Conservation (phyloP, 1,284 basidiomycete genomes). For the Cryptococcus sp. region DNA sequence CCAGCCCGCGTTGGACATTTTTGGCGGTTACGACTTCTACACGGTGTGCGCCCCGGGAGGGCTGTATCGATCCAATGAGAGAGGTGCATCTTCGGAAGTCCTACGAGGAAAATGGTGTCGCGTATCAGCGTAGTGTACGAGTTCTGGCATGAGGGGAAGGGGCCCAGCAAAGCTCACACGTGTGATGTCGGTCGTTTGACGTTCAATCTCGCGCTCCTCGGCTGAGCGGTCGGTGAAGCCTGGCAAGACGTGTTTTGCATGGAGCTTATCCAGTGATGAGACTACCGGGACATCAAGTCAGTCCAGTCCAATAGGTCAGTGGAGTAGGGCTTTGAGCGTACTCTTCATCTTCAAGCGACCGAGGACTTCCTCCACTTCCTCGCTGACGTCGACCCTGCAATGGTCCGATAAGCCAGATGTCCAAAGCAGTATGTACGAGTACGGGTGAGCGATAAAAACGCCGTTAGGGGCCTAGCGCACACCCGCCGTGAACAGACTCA, state of each 20-base stretch:
- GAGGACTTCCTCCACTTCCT: constrained; percentile 79
- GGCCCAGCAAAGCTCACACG: constrained; percentile 54
- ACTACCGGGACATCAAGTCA: constrained; percentile 54
- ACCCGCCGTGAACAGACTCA: constrained; percentile 50
- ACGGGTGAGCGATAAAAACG: too few species aligned
- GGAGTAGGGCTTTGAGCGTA: constrained; percentile 50
- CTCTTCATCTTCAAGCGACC: constrained; percentile 69
- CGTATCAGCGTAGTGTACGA: constrained; percentile 3
- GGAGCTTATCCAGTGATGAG: constrained; percentile 78
- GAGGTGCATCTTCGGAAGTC: constrained; percentile 79
- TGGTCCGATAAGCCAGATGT: neutral
- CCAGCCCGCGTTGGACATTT: constrained; percentile 95
- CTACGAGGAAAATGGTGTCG: constrained; percentile 50
- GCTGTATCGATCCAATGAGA: constrained; percentile 58
- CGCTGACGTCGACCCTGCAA: constrained; percentile 81
- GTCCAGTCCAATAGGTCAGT: neutral
- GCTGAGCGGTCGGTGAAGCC: constrained; percentile 90
- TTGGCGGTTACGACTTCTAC: constrained; percentile 71
- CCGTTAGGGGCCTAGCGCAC: too few species aligned
- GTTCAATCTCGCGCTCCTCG: constrained; percentile 92
- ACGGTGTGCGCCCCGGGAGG: constrained; percentile 47
- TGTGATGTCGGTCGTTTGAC: constrained; percentile 81
- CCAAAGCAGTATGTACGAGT: too few species aligned
- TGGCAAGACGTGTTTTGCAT: constrained; percentile 91
- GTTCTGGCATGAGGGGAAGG: neutral